Conservation (phyloP, 495 filamentous ascomycete species). For the Xylaria bambusicola region DNA sequence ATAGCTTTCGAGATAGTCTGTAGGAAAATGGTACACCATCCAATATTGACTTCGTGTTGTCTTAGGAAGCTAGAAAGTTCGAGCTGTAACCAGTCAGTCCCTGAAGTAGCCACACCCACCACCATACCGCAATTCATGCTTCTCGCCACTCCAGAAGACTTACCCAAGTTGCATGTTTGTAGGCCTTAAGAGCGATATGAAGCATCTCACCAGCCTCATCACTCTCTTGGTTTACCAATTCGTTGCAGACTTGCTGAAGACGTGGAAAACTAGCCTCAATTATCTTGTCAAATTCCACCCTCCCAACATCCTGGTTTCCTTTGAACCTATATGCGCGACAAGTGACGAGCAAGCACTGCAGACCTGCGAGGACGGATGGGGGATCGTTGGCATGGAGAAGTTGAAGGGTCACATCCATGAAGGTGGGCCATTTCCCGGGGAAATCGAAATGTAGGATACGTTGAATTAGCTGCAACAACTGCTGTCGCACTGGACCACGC, state of each 20-base stretch:
- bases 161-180: constrained; percentile 97
- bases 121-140: background rate
- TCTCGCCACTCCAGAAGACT: constrained; percentile 36
- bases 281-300: constrained; percentile 90
- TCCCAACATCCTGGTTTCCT: constrained; percentile 65
- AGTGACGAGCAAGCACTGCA: constrained; percentile 91
- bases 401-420: constrained; percentile 86
- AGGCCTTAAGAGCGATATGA: constrained; percentile 88
- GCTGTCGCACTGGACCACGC: constrained; percentile 75
- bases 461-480: constrained; percentile 89
- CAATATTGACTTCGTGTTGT: constrained; percentile 79
- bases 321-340: constrained; percentile 95
- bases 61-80: constrained; percentile 79
- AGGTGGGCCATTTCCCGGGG: constrained; percentile 88
- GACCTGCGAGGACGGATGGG: constrained; percentile 82
- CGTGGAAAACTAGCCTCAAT: constrained; percentile 90
- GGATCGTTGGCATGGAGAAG: constrained; percentile 82
- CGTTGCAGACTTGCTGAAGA: constrained; percentile 80
- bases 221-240: constrained; percentile 84
- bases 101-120: constrained; percentile 24
- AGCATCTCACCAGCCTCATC: constrained; percentile 96
- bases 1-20: constrained; percentile 82
- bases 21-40: constrained; percentile 94
- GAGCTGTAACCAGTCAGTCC: constrained; percentile 59
- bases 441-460: constrained; percentile 96